Base-by-base conservation (phyloP, 768 basidiomycete genomes). In the Amanita phalloides region DNA sequence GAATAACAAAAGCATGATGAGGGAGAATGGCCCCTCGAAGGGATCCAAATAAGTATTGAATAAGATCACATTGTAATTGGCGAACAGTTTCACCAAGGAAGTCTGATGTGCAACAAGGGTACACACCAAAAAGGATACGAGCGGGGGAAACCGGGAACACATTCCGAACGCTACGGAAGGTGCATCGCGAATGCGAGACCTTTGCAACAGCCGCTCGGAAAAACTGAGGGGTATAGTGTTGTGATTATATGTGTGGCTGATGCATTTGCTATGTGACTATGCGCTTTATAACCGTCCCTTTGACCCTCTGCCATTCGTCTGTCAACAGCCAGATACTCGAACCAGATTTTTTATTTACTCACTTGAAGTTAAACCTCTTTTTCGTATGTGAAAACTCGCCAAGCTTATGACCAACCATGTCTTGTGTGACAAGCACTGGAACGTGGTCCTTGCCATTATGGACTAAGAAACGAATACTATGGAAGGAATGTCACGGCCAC, bases 321-420 rank as follows among this genome's bases (percentile, higher is more conserved):
- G 26, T 39, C 48, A 39, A 36, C 25, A n/a, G 17, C 3, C 0
- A 30, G 17, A 32, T 28, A 7, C 48, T 20, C 2, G 4, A 30
- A 13, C 17, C 14, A 25, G 4, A 3, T 9, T 49, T 30, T 39
- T 36, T n/a, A 3, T 7, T 17, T 36, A 82, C 89, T 63, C 63
- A 92, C 92, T 81, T 87, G 71, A 83, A 92, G 30, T 73, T 78
- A 66, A 93, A 94, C 50, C 78, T 79, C 67, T 91, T 93, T 71
- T 86, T 84, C 33, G 94, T 97, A 58, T 84, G 79, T 37, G 91
- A 72, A 66, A 98, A 97, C 73, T 97, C 93, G 49, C 95, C 95
- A 48, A 98, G 68, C 66, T 99, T 99, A 66, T 99, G 94, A 0
- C 95, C 95, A 1, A 99, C 91, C 95, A 98, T 98, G 66, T 97